These are phyloP conservation scores for Acanthamoeba polyphaga DNA, from an alignment of 208 protist genomes.

Conservation along the genomic window DNA sequence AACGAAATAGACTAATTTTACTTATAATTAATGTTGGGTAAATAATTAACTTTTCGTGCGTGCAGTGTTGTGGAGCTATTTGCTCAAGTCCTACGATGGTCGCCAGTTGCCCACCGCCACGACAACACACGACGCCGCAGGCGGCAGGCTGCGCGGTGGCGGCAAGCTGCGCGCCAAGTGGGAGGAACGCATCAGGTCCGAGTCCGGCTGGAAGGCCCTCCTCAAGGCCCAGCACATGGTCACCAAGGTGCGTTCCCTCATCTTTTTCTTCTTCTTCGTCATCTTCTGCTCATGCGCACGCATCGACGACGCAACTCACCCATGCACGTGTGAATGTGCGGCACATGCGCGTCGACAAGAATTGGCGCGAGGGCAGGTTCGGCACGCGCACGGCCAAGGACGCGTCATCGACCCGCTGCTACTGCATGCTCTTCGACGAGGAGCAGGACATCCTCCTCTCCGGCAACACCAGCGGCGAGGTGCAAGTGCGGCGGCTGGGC, in stretches of 20 bases:
- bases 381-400: not conserved
- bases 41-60: not conserved
- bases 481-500: not conserved
- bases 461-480: constrained; percentile 39
- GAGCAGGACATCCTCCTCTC: constrained; percentile 12
- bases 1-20: not conserved
- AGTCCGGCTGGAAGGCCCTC: constrained; percentile 40
- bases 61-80: constrained; percentile 40
- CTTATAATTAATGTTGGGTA: not conserved
- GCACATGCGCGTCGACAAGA: not conserved
- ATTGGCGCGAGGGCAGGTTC: constrained; percentile 1
- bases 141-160: not conserved
- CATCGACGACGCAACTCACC: not conserved
- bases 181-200: not conserved
- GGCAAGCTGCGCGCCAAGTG: not conserved
- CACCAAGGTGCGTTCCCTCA: not conserved
- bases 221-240: constrained; percentile 41
- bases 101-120: not conserved
- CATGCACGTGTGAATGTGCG: not conserved
- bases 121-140: not conserved
- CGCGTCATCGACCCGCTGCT: not conserved
- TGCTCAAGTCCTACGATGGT: constrained; percentile 1
- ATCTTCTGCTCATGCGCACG: not conserved
- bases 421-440: constrained; percentile 27
- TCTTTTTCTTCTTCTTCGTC: too few species aligned